These are phyloP conservation scores for Monoraphidium neglectum DNA, from an alignment of 139 green algal genomes.

Conservation along the genomic window DNA sequence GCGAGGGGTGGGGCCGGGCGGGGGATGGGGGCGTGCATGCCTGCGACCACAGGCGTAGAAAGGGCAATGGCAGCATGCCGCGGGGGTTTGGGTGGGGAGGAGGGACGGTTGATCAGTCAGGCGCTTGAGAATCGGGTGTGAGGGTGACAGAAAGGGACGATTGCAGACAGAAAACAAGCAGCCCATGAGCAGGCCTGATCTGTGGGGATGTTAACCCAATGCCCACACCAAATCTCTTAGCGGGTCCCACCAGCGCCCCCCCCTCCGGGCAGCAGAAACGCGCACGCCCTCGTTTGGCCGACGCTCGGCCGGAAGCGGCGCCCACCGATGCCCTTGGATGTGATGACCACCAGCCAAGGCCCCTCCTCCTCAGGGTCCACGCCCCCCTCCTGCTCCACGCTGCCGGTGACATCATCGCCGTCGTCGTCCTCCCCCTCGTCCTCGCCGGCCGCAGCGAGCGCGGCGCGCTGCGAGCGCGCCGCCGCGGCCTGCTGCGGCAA, in stretches of 20 bases:
- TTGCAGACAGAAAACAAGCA: conserved; percentile 18
- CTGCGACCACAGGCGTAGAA: too few relatives aligned
- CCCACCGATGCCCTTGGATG: conserved; percentile 2
- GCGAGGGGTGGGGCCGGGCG: too few relatives aligned
- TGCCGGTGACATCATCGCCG: background rate
- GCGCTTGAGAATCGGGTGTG: too few relatives aligned
- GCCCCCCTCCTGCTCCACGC: conserved; percentile 15
- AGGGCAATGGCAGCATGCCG: too few relatives aligned
- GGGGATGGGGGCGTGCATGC: too few relatives aligned
- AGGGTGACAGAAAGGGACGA: too few relatives aligned
- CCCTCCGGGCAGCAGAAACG: background rate
- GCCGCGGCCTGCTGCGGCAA: conserved; percentile 6
- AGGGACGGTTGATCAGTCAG: too few relatives aligned
- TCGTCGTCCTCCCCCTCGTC: background rate
- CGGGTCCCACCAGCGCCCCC: background rate
- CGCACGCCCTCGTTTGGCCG: background rate
- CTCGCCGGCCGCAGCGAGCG: background rate
- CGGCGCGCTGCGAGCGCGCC: background rate
- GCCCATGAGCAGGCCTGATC: background rate
- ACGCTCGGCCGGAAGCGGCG: too few relatives aligned
- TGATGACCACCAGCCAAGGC: conserved; percentile 57
- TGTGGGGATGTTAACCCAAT: background rate
- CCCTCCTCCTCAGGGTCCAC: conserved; percentile 14
- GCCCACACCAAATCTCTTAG: background rate
- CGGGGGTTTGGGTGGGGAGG: too few relatives aligned